Base-by-base conservation (phyloP, 768 basidiomycete genomes). In the Hygrocybe punicea region DNA sequence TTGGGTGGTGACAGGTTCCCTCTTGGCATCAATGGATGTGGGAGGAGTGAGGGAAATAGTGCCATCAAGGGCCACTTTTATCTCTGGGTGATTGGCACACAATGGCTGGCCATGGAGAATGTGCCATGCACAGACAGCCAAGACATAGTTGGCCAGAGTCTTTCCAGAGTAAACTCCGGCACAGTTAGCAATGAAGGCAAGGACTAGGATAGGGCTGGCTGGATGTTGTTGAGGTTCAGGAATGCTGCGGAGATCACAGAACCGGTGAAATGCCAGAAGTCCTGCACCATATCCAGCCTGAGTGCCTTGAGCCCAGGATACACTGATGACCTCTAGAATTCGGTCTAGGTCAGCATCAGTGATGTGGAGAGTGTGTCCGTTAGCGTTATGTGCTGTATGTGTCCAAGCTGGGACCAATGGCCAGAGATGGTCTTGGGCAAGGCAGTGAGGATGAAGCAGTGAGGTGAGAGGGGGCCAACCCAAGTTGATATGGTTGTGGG, bases 111-210 rank as follows among this genome's bases (percentile, higher is more conserved):
- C 66, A 54, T 83, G 78, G 0, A 81, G 51, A 1, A 74, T 64
- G 60, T 83, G 79, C 80, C 80, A 83, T 1, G 80, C 78, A 2
- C 71, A 59, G 1, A 81, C 42, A 0, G 72, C 75, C 2, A 60
- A 58, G 0, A 78, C 19, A 52, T 76, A 78, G 62, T 78, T 80
- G 2, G 50, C 39, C 0, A 81, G 58, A 0, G 76, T 67, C 14
- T 52, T 59, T 0, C 64, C 67, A 0, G 76, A 56, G 55, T 76
- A 76, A 0, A 67, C 36, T 0, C 76, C 76, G 0, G 71, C 70
- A 0, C 69, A 57, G 2, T n/a, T 60, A 0, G 75, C 48, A 0
- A 77, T 56, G 25, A 76, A 78, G 0, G 65, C 33, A 9, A 60
- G 24, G 0, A 81, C 17, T 0, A 79, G 52, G 0, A 36, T 29